Base-by-base conservation (phyloP, 1,284 basidiomycete genomes). In the Mycosarcoma mackinlayi region DNA sequence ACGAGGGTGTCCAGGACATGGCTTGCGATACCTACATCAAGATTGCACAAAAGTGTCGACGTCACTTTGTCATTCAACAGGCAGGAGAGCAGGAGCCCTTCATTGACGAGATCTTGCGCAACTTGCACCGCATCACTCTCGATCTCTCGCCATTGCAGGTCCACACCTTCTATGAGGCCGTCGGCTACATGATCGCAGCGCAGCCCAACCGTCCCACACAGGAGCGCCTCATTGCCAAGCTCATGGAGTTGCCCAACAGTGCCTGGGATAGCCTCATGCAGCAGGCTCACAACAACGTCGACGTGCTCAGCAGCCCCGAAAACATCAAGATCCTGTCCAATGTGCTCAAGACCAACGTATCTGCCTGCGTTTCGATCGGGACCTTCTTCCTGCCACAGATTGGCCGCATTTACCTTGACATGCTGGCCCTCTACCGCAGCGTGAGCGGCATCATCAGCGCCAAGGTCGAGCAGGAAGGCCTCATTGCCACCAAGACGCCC, bases 21-120 rank as follows among this genome's bases (percentile, higher is more conserved):
- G 96, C 96, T 45, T 99, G 96, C 84, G 96, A 99, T 84, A 99
- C 96, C 0, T 99, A 98, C 85, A 98, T 98, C 87, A 99, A 98
- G 86, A 99, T 99, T 78, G 94, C 96, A 19, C 95, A 98, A 83
- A 98, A 98, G 85, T 98, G 96, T 83, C 88, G 94, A 44, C 88
- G 95, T 53, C 96, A 98, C 84, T 99, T 99, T 78, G 94, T 98
- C 62, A 95, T 98, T 90, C 93, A 96, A 83, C 96, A 99, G 84
- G 91, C 93, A 3, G 94, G 94, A 67, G 96, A 99, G 84, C 89
- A 90, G 64, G 96, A 98, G 82, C 96, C 96, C 1, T 98, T 98
- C 84, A 92, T 99, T 46, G 95, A 98, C 79, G 96, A 99, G 85
- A 98, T 99, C 61, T 85, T 99, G 44, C 89, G 94, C 63, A 87